phyloP scores from a whole-genome alignment of 108 stramenopile genomes.

The Stephanodiscus triporus region DNA sequence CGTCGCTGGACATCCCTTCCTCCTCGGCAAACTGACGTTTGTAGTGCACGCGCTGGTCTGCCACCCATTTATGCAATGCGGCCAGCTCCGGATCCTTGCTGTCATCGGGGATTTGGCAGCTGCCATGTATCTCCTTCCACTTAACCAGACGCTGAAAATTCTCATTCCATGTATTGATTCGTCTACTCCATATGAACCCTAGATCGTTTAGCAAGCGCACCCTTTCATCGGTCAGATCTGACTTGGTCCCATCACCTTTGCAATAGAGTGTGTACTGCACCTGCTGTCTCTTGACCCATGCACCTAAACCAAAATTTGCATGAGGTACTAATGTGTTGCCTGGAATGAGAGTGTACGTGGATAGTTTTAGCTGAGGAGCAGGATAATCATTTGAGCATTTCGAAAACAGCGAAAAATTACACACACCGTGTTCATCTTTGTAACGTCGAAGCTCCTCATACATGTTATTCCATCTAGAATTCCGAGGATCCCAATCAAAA shows the following conservation, averaged over 20 bases:
- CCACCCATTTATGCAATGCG: constrained; percentile 39
- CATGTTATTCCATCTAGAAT: constrained; percentile 54
- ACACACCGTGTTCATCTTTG: constrained; percentile 43
- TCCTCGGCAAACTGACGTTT: constrained; percentile 38
- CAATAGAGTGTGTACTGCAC: constrained; percentile 41
- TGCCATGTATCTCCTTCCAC: constrained; percentile 36
- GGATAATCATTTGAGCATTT: not conserved
- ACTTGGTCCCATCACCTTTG: constrained; percentile 26
- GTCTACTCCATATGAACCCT: constrained; percentile 44
- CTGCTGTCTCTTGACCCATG: constrained; percentile 46
- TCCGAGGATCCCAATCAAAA: constrained; percentile 53
- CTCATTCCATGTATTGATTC: constrained; percentile 45
- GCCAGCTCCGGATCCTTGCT: constrained; percentile 34
- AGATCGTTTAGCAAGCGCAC: constrained; percentile 37
- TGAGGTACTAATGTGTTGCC: constrained; percentile 44
- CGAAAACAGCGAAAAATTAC: not conserved
- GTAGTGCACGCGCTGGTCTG: constrained; percentile 43
- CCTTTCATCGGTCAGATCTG: constrained; percentile 42
- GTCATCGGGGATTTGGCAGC: constrained; percentile 33
- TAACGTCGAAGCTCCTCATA: constrained; percentile 35
- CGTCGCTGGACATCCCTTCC: too few species aligned
- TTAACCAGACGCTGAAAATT: constrained; percentile 39
- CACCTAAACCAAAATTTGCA: constrained; percentile 41
- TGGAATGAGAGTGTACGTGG: constrained; percentile 12
- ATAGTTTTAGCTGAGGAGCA: constrained; percentile 27